These are phyloP conservation scores for Salvia rosmarinus DNA, from an alignment of 257 asterid species.

Conservation along the genomic window DNA sequence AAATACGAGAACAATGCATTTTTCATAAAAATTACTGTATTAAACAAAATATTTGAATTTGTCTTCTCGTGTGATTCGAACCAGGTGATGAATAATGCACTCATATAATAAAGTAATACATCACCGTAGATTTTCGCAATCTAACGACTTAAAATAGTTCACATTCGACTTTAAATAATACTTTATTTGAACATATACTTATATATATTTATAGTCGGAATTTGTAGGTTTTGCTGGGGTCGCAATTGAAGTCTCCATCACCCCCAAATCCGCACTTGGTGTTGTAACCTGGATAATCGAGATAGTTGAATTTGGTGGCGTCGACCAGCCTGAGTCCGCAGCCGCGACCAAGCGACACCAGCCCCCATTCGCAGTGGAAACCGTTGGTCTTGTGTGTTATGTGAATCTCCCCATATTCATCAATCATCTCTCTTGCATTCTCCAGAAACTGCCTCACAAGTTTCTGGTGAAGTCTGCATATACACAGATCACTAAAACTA, in stretches of 20 bases:
- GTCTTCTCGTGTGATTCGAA: no score
- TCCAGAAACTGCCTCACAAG: conserved; percentile 43
- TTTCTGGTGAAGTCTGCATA: conserved; percentile 35
- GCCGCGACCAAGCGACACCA: conserved; percentile 28
- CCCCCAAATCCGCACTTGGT: conserved; percentile 49
- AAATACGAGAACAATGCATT: no score
- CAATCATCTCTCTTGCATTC: conserved; percentile 44
- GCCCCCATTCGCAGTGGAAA: conserved; percentile 33
- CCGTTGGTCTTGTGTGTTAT: conserved; percentile 49
- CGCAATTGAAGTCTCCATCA: conserved; percentile 33
- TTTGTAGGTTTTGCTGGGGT: conserved; percentile 48
- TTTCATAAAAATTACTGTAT: no score
- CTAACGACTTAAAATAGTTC: no score
- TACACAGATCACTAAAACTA: neutral
- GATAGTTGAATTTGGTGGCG: conserved; percentile 22
- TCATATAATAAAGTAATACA: no score
- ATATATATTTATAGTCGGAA: conserved; percentile 19
- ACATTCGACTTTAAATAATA: no score
- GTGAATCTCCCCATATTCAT: conserved; percentile 44
- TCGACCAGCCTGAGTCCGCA: conserved; percentile 31
- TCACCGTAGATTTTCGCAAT: no score
- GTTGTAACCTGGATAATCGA: conserved; percentile 45
- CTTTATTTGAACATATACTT: no score
- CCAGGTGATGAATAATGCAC: no score
- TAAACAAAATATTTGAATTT: no score